These are phyloP conservation scores for Fraxinus angustifolia DNA, from an alignment of 305 asterid species.

Conservation along the genomic window DNA sequence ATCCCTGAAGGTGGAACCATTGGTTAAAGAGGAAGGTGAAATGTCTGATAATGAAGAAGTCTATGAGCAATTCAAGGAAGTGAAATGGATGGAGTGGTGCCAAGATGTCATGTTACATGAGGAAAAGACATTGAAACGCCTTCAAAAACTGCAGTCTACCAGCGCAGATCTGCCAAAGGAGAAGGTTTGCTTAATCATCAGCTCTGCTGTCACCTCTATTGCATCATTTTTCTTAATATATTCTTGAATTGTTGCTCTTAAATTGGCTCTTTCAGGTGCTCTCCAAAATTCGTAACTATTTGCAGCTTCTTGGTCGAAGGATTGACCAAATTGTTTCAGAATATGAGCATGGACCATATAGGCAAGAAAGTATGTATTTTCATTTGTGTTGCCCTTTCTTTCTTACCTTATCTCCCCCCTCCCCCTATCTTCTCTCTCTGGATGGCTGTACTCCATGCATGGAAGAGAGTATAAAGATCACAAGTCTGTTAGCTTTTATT, in stretches of 20 bases:
- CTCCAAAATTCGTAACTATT: constrained; percentile 73
- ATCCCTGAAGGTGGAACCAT: constrained; percentile 68
- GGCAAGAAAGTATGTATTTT: constrained; percentile 76
- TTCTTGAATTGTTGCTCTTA: constrained; percentile 12
- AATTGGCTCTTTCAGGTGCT: constrained; percentile 57
- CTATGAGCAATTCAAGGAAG: constrained; percentile 96
- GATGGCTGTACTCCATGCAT: background rate
- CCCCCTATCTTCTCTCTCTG: background rate
- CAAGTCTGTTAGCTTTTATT: background rate
- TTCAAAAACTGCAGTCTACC: constrained; percentile 78
- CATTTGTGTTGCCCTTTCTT: background rate
- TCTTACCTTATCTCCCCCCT: background rate
- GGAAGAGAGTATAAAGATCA: background rate
- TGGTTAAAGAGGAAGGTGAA: constrained; percentile 99
- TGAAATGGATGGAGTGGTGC: constrained; percentile 99
- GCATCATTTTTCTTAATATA: constrained; percentile 8
- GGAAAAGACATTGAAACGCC: constrained; percentile 82
- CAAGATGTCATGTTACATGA: constrained; percentile 86
- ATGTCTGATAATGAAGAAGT: constrained; percentile 96
- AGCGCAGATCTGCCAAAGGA: constrained; percentile 94
- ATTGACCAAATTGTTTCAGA: constrained; percentile 81
- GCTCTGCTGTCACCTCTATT: constrained; percentile 11
- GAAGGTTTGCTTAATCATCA: constrained; percentile 45
- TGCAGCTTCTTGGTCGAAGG: constrained; percentile 95
- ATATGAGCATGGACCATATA: constrained; percentile 65